phyloP scores from a whole-genome alignment of 768 basidiomycete species.

The Kwoniella dendrophila region DNA sequence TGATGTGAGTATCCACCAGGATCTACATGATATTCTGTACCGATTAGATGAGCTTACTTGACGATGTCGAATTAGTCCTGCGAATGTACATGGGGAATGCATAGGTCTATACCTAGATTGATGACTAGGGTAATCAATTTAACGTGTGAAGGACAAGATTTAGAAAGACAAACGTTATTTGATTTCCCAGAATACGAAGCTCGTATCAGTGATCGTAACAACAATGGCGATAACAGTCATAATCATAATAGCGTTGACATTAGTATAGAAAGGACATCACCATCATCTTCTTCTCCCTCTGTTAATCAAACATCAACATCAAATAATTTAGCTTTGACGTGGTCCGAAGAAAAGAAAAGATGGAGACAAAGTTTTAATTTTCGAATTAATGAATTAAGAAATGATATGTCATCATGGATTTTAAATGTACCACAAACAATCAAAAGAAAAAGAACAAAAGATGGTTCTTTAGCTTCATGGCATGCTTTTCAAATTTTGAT shows the following conservation, averaged over 20 bases:
- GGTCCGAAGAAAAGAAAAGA: slow-evolving; percentile 7
- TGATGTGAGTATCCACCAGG: slow-evolving; percentile 5
- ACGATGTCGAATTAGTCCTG: slow-evolving; percentile 1
- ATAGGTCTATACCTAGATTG: slow-evolving; percentile 8
- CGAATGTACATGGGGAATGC: slow-evolving; percentile 16
- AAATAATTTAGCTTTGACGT: neutral
- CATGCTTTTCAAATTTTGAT: slow-evolving; percentile 20
- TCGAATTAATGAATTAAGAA: slow-evolving; percentile 1
- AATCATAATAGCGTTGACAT: no score
- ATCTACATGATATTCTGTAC: neutral
- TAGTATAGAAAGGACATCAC: no score
- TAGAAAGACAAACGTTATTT: slow-evolving; percentile 14
- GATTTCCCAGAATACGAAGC: slow-evolving; percentile 9
- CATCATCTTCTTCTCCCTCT: neutral
- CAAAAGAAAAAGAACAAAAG: slow-evolving; percentile 5
- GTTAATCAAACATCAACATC: neutral
- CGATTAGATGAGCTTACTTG: neutral
- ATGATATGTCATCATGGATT: slow-evolving; percentile 10
- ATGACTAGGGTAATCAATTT: slow-evolving; percentile 15
- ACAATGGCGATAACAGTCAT: no score
- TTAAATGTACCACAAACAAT: slow-evolving; percentile 1
- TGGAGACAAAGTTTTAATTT: slow-evolving; percentile 2
- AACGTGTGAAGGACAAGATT: slow-evolving; percentile 6
- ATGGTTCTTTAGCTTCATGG: slow-evolving; percentile 26
- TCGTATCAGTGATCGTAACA: no score